Evolutionary conservation across 176 grass and related monocot species (phyloP).

Genomic region (Elaeis guineensis): DNA sequence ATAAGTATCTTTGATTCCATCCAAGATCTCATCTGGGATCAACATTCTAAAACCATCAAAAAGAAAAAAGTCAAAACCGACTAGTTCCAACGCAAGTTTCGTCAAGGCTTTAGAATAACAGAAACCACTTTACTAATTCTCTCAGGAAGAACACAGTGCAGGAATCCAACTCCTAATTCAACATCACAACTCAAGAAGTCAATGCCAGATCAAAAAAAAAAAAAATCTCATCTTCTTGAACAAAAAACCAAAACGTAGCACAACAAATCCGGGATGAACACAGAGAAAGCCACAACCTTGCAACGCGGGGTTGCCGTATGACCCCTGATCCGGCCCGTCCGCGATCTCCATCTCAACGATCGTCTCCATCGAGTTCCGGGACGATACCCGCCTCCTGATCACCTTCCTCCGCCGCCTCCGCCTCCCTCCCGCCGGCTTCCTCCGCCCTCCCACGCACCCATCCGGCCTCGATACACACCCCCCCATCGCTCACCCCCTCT

Average conservation of each 20-base stretch:
- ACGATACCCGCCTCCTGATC: slow-evolving; percentile 7
- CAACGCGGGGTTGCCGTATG: slow-evolving; percentile 50
- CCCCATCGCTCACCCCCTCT: slow-evolving; percentile 20
- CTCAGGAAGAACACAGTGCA: too few species aligned
- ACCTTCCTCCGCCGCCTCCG: slow-evolving; percentile 8
- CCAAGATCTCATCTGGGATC: too few species aligned
- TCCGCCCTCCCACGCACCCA: slow-evolving; percentile 40
- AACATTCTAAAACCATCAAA: too few species aligned
- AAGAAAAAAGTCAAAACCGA: too few species aligned
- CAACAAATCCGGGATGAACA: slow-evolving; percentile 9
- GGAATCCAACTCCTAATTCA: too few species aligned
- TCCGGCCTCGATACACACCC: slow-evolving; percentile 49
- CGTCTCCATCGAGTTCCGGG: slow-evolving; percentile 61
- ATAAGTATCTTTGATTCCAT: too few species aligned
- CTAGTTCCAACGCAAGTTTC: too few species aligned
- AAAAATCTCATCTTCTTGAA: not conserved
- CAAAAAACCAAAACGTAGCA: slow-evolving; percentile 9
- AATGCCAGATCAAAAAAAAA: too few species aligned
- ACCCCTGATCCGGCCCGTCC: slow-evolving; percentile 24
- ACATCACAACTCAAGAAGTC: too few species aligned
- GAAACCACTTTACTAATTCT: too few species aligned
- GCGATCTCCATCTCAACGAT: slow-evolving; percentile 56
- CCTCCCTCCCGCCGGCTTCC: not conserved
- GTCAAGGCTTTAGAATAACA: too few species aligned
- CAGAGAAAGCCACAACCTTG: slow-evolving; percentile 26